Percentiles rank a stretch among this genome's conserved stretches.
phyloP scores from a whole-genome alignment of 495 filamentous ascomycete species.

The Extremus antarcticus region DNA sequence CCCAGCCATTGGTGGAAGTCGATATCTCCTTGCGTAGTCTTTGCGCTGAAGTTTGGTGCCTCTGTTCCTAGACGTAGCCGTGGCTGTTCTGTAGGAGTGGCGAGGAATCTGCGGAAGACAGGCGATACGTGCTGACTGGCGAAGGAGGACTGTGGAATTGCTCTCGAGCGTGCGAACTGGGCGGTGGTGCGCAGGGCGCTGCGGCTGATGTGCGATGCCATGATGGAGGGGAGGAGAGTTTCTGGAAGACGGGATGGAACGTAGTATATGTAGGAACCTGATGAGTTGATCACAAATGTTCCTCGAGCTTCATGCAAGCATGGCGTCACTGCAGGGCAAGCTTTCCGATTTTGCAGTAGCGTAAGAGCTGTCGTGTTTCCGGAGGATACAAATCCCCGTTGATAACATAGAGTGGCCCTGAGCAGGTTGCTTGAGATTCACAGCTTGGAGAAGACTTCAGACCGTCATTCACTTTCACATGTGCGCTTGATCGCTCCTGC shows the following conservation, averaged over 20 bases:
- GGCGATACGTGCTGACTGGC: slow-evolving; percentile 15
- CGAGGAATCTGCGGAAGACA: slow-evolving; percentile 29
- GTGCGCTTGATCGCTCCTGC: too few relatives aligned
- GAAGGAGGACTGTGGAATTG: slow-evolving; percentile 14
- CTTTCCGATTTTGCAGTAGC: background rate
- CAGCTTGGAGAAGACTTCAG: too few relatives aligned
- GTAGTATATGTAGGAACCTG: background rate
- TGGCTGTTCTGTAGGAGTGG: slow-evolving; percentile 42
- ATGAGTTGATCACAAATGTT: background rate
- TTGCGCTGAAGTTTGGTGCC: slow-evolving; percentile 55
- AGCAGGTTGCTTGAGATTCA: too few relatives aligned
- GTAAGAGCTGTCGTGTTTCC: background rate
- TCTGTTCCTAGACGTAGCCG: slow-evolving; percentile 48
- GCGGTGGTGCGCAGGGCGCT: slow-evolving; percentile 5
- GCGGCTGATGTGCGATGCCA: slow-evolving; percentile 10
- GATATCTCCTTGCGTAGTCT: slow-evolving; percentile 56
- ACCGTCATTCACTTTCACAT: too few relatives aligned
- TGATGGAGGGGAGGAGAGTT: background rate
- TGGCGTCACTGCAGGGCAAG: background rate
- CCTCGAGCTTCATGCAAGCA: background rate
- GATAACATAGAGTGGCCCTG: too few relatives aligned
- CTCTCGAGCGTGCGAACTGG: background rate
- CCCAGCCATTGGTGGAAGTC: slow-evolving; percentile 48
- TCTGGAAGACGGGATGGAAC: background rate
- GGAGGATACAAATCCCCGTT: too few relatives aligned